Conservation (phyloP, 495 filamentous ascomycete genomes). For the Chaetomidium leptoderma region DNA sequence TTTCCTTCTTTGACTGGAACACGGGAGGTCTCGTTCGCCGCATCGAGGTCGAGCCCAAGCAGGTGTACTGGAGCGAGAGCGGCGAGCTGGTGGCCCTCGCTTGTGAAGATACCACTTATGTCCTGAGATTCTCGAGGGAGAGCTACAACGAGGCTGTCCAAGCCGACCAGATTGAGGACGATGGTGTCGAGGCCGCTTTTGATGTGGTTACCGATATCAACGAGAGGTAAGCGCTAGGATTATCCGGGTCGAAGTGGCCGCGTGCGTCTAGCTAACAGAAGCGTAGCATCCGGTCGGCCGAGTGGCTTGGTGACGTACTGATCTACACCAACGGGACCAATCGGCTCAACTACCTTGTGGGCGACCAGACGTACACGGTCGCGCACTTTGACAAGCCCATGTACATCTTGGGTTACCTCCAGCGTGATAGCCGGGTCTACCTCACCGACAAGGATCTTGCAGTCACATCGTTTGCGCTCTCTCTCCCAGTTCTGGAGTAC, state of each 20-base stretch:
- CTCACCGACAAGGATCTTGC: conserved; percentile 92
- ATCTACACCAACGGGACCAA: conserved; percentile 97
- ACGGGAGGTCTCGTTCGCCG: conserved; percentile 81
- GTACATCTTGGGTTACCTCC: conserved; percentile 93
- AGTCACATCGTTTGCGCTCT: conserved; percentile 84
- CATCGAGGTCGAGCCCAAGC: conserved; percentile 89
- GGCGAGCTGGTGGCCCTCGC: conserved; percentile 90
- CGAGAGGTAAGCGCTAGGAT: conserved; percentile 59
- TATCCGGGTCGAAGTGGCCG: background rate
- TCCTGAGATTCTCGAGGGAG: conserved; percentile 84
- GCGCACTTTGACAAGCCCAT: conserved; percentile 92
- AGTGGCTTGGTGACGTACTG: conserved; percentile 98
- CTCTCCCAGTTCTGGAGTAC: conserved; percentile 92
- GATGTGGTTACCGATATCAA: conserved; percentile 93
- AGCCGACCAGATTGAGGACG: conserved; percentile 79
- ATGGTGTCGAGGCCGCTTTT: conserved; percentile 96
- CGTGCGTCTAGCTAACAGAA: conserved; percentile 17
- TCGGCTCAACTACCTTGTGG: conserved; percentile 95
- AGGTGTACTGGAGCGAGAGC: conserved; percentile 97
- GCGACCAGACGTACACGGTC: conserved; percentile 97
- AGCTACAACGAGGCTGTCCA: conserved; percentile 78
- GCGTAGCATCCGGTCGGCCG: conserved; percentile 76
- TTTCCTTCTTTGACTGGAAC: conserved; percentile 96
- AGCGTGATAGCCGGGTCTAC: conserved; percentile 88
- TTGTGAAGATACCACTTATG: conserved; percentile 93